Base-by-base conservation (phyloP, 768 basidiomycete species). In the Lactarius tabidus region DNA sequence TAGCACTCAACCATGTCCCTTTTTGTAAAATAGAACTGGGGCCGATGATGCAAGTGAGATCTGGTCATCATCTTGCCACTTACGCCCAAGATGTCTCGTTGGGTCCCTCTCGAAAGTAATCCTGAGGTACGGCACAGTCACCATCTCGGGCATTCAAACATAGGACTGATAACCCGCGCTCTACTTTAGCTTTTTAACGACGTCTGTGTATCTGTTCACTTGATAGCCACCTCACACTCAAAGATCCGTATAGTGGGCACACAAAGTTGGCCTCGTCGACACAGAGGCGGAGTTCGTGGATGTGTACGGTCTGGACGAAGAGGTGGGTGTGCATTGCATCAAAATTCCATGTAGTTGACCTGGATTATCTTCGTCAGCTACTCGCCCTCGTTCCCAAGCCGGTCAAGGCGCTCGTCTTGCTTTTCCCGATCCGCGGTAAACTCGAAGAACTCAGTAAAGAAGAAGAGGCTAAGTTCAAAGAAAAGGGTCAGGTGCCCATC, bases 31-130 rank as follows among this genome's bases (percentile, higher is more conserved):
- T 45, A n/a, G n/a, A 10, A 23, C 9, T 45, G 43, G 9, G 10
- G 20, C 20, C 39, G 23, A 48, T 48, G 45, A 26, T 48, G 45
- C 45, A 26, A 26, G 45, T 48, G 45, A n/a, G n/a, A 48, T 48
- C 45, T n/a, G 5, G 26, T 15, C 23, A 15, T 51, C 12, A 51
- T 51, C 48, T 26, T 51, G 15, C 26, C 26, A 26, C 48, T 14
- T 3, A 26, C 48, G 48, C 14, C 28, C 26, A 57, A 41, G 2
- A 65, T 57, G 57, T 38, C 58, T 20, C 67, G 69, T 29, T 93
- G 91, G 91, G 85, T 93, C 58, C 91, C 91, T 9, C 80, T 93
- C 15, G 91, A 93, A 76, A 86, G 87, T 69, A 90, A 90, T 70
- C 91, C 84, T 60, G 76, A 84, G 66, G 84, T 83, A 70, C 26